Evolutionary conservation across 164 flowering plant species (phyloP), one percentile per base, ranked within the genome.

Genomic region (Macadamia tetraphylla): DNA sequence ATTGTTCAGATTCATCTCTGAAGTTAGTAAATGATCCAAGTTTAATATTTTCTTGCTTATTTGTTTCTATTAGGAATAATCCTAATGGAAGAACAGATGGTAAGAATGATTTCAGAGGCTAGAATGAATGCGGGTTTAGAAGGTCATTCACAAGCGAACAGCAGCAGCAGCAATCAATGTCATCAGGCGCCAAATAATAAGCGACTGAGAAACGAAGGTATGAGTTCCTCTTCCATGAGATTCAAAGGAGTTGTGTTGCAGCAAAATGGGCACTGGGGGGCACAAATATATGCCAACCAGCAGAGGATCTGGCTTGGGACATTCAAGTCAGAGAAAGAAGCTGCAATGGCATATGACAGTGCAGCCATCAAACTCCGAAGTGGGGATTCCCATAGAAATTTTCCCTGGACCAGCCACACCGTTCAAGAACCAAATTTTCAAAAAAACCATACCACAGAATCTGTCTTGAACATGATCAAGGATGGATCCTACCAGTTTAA

Each of bases 231-330:
- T 0, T 30, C 70, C 2, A 1, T 17, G 7, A 79, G 72, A 70
- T 85, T 77, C 78, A 88, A 84, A 77, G 94, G 94, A 6, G 89
- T 88, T 14, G 88, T 88, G 6, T 73, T 75, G n/a, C 89, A 84
- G 61, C 85, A 68, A 29, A 85, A 85, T 11, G 88, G 91, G 12
- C 78, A 80, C 17, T 85, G 89, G 94, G 94, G 94, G 3, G 85
- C 88, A 6, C 94, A 86, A 70, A 83, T 86, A 44, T 88, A 88
- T 30, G 79, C 85, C 29, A 81, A 85, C 60, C 88, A 82, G 76
- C 76, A 80, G 53, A 56, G 91, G 5, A 77, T 86, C 29, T 88
- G 94, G 94, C 84, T 88, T 0, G 94, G 90, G 3, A 86, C 94
- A 3, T 88, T 85, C 74, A 80, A 77, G 31, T 75, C 88, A 0